Evolutionary conservation across 2,329 filamentous ascomycete species (phyloP).

Genomic region (Beauveria sp.): DNA sequence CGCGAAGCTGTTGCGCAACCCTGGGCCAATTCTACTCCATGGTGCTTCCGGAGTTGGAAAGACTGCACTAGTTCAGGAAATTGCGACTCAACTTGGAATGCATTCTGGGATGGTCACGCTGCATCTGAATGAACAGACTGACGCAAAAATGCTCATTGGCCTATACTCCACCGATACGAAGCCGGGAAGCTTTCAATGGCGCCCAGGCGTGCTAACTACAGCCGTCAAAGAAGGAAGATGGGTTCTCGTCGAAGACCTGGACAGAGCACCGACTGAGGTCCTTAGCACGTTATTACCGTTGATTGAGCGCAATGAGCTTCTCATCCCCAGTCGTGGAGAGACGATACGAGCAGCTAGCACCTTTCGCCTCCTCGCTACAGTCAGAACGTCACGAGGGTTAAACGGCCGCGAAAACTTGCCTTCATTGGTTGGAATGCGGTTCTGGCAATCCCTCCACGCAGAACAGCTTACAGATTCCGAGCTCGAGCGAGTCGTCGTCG

Average conservation of each 20-base stretch:
- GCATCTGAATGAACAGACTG: slow-evolving; percentile 95
- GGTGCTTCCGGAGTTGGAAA: slow-evolving; percentile 86
- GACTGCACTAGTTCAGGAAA: slow-evolving; percentile 75
- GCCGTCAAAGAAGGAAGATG: slow-evolving; percentile 91
- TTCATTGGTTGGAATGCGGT: slow-evolving; percentile 70
- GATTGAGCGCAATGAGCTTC: slow-evolving; percentile 83
- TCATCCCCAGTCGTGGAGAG: slow-evolving; percentile 85
- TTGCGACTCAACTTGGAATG: slow-evolving; percentile 73
- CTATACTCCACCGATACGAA: slow-evolving; percentile 85
- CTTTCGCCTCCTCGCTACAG: slow-evolving; percentile 87
- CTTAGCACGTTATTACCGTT: slow-evolving; percentile 87
- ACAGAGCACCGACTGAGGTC: slow-evolving; percentile 89
- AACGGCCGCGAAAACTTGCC: slow-evolving; percentile 61
- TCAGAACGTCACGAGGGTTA: slow-evolving; percentile 66
- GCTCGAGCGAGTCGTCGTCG: slow-evolving; percentile 63
- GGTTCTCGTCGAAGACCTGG: slow-evolving; percentile 95
- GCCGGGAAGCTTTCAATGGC: slow-evolving; percentile 87
- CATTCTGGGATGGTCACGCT: slow-evolving; percentile 81
- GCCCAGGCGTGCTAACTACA: slow-evolving; percentile 84
- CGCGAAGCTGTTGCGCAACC: slow-evolving; percentile 56
- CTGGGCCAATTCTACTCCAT: slow-evolving; percentile 70
- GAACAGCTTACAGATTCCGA: slow-evolving; percentile 60
- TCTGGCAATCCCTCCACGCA: slow-evolving; percentile 77
- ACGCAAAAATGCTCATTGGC: slow-evolving; percentile 92
- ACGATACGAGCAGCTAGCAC: slow-evolving; percentile 72